Conservation (phyloP, 345 rosid genomes). For the Salix arbutifolia region DNA sequence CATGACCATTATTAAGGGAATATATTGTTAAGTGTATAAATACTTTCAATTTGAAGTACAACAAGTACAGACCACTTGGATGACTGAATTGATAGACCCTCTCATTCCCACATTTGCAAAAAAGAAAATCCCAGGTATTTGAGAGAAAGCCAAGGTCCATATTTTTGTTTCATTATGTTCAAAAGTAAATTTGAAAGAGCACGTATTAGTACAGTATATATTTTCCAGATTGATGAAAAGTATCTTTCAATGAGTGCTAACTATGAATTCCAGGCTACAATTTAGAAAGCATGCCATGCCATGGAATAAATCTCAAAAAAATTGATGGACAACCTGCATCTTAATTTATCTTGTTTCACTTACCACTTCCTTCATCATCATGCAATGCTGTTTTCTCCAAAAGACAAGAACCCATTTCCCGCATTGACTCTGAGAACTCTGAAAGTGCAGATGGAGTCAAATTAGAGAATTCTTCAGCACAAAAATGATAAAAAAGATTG, state of each 20-base stretch:
- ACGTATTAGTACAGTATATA: neutral
- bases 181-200: neutral
- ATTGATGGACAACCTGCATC: neutral
- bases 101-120: neutral
- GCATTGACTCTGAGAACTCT: constrained; percentile 96
- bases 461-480: neutral
- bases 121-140: neutral
- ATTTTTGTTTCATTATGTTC: neutral
- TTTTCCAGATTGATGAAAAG: neutral
- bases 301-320: neutral
- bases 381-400: constrained; percentile 68
- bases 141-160: neutral
- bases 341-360: constrained; percentile 13
- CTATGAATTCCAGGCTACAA: neutral
- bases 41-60: neutral
- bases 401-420: constrained; percentile 87
- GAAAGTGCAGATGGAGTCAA: constrained; percentile 21
- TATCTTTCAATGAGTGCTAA: neutral
- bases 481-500: neutral
- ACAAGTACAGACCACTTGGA: neutral
- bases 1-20: neutral
- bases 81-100: neutral
- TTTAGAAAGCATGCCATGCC: neutral
- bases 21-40: neutral
- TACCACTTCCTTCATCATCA: constrained; percentile 72